These are phyloP conservation scores for Pyrenophora tritici-repentis DNA, from an alignment of 2,329 filamentous ascomycete species.

Conservation along the genomic window DNA sequence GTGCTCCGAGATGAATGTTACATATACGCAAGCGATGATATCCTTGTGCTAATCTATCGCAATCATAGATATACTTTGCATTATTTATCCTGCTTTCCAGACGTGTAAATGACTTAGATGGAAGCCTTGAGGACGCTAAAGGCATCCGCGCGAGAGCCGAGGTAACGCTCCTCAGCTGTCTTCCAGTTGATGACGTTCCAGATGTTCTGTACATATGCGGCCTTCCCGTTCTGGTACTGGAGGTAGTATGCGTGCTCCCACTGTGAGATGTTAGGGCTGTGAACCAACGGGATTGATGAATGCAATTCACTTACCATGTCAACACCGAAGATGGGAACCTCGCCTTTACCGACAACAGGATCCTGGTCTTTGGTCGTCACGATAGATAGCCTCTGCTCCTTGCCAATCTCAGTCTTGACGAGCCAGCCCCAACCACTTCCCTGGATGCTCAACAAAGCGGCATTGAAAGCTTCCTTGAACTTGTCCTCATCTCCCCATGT, in stretches of 20 bases:
- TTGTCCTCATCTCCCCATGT: slow-evolving; percentile 71
- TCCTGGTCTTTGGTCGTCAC: slow-evolving; percentile 88
- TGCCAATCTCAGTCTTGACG: slow-evolving; percentile 66
- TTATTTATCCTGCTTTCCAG: too few species aligned
- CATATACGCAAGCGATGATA: too few species aligned
- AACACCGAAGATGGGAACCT: slow-evolving; percentile 74
- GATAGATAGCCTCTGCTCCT: slow-evolving; percentile 63
- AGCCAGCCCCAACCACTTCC: slow-evolving; percentile 91
- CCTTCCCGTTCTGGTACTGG: slow-evolving; percentile 78
- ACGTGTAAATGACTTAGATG: slow-evolving; percentile 18
- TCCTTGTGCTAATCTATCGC: too few species aligned
- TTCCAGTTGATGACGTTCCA: slow-evolving; percentile 83
- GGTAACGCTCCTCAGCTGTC: slow-evolving; percentile 67
- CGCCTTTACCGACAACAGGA: slow-evolving; percentile 64
- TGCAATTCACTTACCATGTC: slow-evolving; percentile 63
- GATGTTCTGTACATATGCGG: slow-evolving; percentile 74
- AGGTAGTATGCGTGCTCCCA: slow-evolving; percentile 95
- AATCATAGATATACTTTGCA: too few species aligned
- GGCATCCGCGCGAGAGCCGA: slow-evolving; percentile 49
- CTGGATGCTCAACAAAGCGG: slow-evolving; percentile 71
- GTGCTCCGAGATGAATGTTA: slow-evolving; percentile 20
- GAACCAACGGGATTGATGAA: background rate
- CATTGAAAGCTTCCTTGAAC: slow-evolving; percentile 70
- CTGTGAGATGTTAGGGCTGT: background rate
- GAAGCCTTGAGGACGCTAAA: slow-evolving; percentile 48